Evolutionary conservation across 2,329 filamentous ascomycete species (phyloP).

Genomic region (Colletotrichum cordylinicola): DNA sequence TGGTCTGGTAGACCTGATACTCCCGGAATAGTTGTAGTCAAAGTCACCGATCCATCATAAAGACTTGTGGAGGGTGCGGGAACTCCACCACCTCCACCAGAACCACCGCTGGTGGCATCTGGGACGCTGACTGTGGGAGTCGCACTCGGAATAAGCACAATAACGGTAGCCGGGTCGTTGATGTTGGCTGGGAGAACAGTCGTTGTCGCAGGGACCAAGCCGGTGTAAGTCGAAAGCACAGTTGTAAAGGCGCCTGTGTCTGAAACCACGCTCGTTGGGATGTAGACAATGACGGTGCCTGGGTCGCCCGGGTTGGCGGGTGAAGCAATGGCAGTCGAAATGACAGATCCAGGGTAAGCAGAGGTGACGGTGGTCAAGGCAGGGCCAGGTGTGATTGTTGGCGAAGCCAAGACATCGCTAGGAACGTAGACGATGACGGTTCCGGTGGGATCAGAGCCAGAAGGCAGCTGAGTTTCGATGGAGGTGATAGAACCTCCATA

Average conservation of each 20-base stretch:
- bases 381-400: not conserved
- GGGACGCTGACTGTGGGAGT: not conserved
- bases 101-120: not conserved
- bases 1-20: not conserved
- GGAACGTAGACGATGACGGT: conserved; percentile 8
- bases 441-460: not conserved
- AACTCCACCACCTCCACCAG: not conserved
- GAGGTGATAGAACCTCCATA: conserved; percentile 7
- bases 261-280: not conserved
- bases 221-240: conserved; percentile 6
- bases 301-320: conserved; percentile 14
- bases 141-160: conserved; percentile 2
- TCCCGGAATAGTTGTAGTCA: not conserved
- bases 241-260: not conserved
- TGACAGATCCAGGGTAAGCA: not conserved
- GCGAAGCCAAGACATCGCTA: not conserved
- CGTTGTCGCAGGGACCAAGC: not conserved
- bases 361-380: not conserved
- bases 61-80: not conserved
- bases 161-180: conserved; percentile 3
- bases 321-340: conserved; percentile 4
- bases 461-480: not conserved
- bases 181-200: conserved; percentile 5
- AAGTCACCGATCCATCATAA: not conserved
- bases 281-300: conserved; percentile 1